Evolutionary conservation across 2,329 filamentous ascomycete species (phyloP).

Genomic region (Mariannaea elegans): DNA sequence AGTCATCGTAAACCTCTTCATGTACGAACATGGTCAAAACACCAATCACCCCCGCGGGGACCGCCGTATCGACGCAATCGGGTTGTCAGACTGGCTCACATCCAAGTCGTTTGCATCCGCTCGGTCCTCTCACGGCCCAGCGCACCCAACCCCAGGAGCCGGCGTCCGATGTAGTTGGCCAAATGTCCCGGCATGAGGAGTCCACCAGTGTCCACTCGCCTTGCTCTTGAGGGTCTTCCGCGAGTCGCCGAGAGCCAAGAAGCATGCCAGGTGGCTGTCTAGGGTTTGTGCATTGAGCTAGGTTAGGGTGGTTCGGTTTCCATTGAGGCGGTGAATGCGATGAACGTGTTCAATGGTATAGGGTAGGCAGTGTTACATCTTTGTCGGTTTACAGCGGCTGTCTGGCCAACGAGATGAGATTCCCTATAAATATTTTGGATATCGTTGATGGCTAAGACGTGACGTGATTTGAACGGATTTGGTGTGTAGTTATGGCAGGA

Average conservation of each 20-base stretch:
- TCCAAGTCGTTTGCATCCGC: conserved; percentile 3
- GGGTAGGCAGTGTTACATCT: conserved; percentile 40
- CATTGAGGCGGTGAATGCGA: conserved; percentile 26
- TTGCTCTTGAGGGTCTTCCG: conserved; percentile 22
- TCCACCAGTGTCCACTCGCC: conserved; percentile 19
- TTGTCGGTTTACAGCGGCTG: background rate
- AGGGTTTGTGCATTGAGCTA: conserved; percentile 36
- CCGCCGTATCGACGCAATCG: conserved; percentile 20
- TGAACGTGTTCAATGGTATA: conserved; percentile 36
- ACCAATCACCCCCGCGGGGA: conserved; percentile 25
- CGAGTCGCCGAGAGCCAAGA: conserved; percentile 25
- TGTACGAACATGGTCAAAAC: conserved; percentile 21
- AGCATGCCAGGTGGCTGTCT: conserved; percentile 37
- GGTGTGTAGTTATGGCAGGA: background rate
- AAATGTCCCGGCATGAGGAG: conserved; percentile 20
- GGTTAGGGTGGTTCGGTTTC: conserved; percentile 26
- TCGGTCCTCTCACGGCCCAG: conserved; percentile 14
- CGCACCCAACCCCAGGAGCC: conserved; percentile 16
- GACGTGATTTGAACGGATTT: conserved; percentile 2
- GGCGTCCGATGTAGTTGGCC: conserved; percentile 25
- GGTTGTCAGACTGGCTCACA: conserved; percentile 23
- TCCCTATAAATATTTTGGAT: conserved; percentile 16
- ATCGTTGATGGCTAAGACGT: background rate
- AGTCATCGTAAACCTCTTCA: conserved; percentile 27
- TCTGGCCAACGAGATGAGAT: conserved; percentile 22